Base-by-base conservation (phyloP, 768 basidiomycete genomes). In the Pulveroboletus sp. region DNA sequence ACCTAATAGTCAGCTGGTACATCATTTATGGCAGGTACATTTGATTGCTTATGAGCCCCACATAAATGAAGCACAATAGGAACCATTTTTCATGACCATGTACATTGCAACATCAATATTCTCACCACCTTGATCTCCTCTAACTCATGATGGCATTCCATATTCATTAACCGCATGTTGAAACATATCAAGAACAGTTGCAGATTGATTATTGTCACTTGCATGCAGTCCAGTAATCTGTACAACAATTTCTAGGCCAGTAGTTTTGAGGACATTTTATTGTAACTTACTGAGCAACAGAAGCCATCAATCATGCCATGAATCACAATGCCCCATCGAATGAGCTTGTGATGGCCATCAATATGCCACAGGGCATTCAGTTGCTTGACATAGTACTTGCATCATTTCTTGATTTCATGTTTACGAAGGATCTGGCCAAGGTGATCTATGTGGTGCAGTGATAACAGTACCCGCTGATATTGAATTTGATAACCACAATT, bases 111-210 rank as follows among this genome's bases (percentile, higher is more conserved):
- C 58, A 16, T 60, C 57, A 6, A 60, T 49, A 37, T 71, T 71
- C 35, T 71, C 64, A 1, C 61, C 54, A 1, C 69, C 68, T 3
- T 43, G 49, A 48, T 70, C 69, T 11, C 68, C 68, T 19, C 37
- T 22, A 39, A 39, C 37, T 3, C 9, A 14, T 5, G 37, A 39
- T 6, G 14, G 37, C 13, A 24, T 20, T 23, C 37, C 37, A 24
- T 39, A 39, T 16, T 38, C 20, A 5, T 6, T 23, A 5, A 38
- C 37, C 3, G 20, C 37, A 38, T 6, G 23, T 22, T 12, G 22
- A 22, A 38, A 38, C 13, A 38, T 19, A 14, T 23, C 37, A 8
- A 38, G 37, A 7, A 38, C 37, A 23, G 37, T 38, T 13, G 20
- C 23, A 6, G 22, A 23, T 1, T 14, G 5, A 22, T 38, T 38